Base-by-base conservation (phyloP, 208 protist species). In the Trypanosoma congolense region DNA sequence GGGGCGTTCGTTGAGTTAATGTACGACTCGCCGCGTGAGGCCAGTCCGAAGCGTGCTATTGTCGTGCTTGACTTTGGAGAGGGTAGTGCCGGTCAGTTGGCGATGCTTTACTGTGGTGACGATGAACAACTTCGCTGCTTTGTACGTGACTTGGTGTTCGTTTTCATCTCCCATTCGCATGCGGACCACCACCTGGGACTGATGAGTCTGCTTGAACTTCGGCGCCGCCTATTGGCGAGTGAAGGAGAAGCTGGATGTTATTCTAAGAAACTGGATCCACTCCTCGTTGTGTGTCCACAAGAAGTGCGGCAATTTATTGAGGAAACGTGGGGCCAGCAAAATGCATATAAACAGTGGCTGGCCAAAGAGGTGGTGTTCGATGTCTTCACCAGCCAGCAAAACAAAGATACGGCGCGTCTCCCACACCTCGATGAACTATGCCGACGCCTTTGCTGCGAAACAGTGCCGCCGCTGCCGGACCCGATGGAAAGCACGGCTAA, bases 121-220 rank as follows among this genome's bases (percentile, higher is more conserved):
- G 49, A 47, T 6, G 53, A 55, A 24, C 57, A 19, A 16, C 50
- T 80, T 19, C 45, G 30, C 0, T 10, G 31, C 14, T 83, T 86
- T 54, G 44, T 88, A 21, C 43, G 63, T 10, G 77, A 90, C 38
- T 50, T 91, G 9, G 47, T 62, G 0, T 54, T 92, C 29, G 57
- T 95, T 0, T 95, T 89, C 45, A 90, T 95, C n/a, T 95, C 88
- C 1, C 88, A 95, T 69, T 77, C 67, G 14, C 88, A 95, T 69
- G 88, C 85, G 24, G 88, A 95, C 38, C 88, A 95, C 54, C 84
- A 95, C 62, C 68, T 95, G 18, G 88, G 88, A 4, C 55, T 95
- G 4, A 41, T 89, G 29, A 73, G 74, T 33, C 56, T 95, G 6
- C 62, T 95, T 6, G 61, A 63, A 0, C 68, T 88, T 33, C 75